These are phyloP conservation scores for Amanita thiersii DNA, from an alignment of 768 basidiomycete species.

Conservation along the genomic window DNA sequence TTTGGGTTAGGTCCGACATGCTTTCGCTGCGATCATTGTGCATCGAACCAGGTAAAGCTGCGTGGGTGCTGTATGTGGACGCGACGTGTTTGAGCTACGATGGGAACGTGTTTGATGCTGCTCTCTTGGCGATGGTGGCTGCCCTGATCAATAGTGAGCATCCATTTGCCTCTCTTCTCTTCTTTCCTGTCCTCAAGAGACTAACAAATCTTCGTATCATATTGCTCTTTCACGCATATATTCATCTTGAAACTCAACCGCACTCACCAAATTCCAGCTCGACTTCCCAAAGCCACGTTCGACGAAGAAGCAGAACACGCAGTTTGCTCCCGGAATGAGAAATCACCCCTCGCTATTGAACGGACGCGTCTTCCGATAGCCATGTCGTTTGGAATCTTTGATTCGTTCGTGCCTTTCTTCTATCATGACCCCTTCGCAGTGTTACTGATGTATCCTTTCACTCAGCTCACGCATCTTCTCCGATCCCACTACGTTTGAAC, in stretches of 20 bases:
- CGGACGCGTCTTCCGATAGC: constrained; percentile 32
- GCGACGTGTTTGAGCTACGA: constrained; percentile 96
- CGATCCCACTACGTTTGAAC: constrained; percentile 89
- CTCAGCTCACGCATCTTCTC: constrained; percentile 56
- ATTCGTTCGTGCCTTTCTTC: constrained; percentile 45
- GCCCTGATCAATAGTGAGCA: constrained; percentile 77
- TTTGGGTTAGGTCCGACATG: constrained; percentile 46
- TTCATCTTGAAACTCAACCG: too few species aligned
- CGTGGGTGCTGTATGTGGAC: constrained; percentile 93
- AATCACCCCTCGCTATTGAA: constrained; percentile 36
- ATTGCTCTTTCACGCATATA: too few species aligned
- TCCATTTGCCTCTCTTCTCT: background rate
- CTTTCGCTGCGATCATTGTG: constrained; percentile 63
- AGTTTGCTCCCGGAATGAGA: constrained; percentile 47
- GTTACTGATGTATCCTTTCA: background rate
- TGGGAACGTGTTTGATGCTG: constrained; percentile 90
- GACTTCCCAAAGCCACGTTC: constrained; percentile 62
- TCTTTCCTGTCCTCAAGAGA: background rate
- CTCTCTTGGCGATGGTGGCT: constrained; percentile 79
- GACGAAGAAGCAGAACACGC: constrained; percentile 60
- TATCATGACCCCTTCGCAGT: background rate
- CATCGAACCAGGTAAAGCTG: constrained; percentile 75
- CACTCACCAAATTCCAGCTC: constrained; percentile 35
- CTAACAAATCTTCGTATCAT: too few species aligned
- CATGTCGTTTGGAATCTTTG: constrained; percentile 75